These are phyloP conservation scores for Cyberlindnera bimundalis DNA, from an alignment of 805 yeast species.

Conservation along the genomic window DNA sequence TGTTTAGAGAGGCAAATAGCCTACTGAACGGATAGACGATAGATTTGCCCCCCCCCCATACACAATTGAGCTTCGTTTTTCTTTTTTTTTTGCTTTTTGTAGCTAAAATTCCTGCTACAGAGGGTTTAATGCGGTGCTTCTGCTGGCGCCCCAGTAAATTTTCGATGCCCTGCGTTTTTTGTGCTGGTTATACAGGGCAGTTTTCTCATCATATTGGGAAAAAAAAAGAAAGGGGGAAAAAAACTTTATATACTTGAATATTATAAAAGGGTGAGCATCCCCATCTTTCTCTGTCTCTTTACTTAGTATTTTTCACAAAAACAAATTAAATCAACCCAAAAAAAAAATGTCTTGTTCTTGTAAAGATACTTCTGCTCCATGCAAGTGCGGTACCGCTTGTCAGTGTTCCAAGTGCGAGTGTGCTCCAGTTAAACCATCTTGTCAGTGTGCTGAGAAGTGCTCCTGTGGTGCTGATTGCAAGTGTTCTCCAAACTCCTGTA, in stretches of 20 bases:
- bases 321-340: not conserved
- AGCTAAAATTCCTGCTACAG: too few relatives aligned
- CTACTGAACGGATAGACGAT: too few relatives aligned
- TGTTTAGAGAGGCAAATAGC: too few relatives aligned
- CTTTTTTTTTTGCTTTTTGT: too few relatives aligned
- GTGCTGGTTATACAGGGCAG: slow-evolving; percentile 4
- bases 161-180: slow-evolving; percentile 1
- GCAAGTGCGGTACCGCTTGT: slow-evolving; percentile 8
- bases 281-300: too few relatives aligned
- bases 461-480: slow-evolving; percentile 11
- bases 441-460: slow-evolving; percentile 9
- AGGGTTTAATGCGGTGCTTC: slow-evolving; percentile 1
- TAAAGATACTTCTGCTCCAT: slow-evolving; percentile 5
- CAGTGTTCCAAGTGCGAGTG: slow-evolving; percentile 11
- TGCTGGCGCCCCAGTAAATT: slow-evolving; percentile 2
- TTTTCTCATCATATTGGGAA: not conserved
- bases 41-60: too few relatives aligned
- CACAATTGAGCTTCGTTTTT: too few relatives aligned
- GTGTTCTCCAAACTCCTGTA: slow-evolving; percentile 11
- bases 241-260: too few relatives aligned
- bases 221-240: too few relatives aligned
- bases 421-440: slow-evolving; percentile 9
- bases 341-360: slow-evolving; percentile 10
- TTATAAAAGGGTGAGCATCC: too few relatives aligned
- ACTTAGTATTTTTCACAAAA: not conserved